Evolutionary conservation across 306 rosid genomes (phyloP).

Genomic region (Vicia sativa): DNA sequence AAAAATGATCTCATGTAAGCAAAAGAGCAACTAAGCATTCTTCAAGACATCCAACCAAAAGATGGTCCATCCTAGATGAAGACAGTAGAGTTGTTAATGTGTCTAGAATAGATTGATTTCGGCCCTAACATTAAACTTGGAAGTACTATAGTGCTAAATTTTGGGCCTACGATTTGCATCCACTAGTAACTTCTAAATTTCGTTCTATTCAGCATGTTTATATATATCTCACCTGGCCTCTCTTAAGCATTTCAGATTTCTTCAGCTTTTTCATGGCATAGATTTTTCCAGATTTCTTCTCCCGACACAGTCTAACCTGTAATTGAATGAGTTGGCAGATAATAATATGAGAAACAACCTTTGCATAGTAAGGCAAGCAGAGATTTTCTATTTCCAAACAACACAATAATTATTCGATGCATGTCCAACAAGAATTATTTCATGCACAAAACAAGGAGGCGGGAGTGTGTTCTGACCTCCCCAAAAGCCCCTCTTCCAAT

Average conservation of each 20-base stretch:
- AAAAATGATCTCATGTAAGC: conserved; percentile 28
- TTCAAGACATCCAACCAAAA: conserved; percentile 36
- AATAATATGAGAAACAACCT: conserved; percentile 29
- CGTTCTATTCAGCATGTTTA: conserved; percentile 27
- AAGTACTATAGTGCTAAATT: conserved; percentile 9
- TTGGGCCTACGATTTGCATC: conserved; percentile 23
- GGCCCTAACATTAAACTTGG: conserved; percentile 17
- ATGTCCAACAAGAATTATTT: conserved; percentile 33
- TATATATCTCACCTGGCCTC: conserved; percentile 87
- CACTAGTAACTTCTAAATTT: conserved; percentile 27
- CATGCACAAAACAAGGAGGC: conserved; percentile 21
- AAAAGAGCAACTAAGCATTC: conserved; percentile 22
- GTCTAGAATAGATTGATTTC: conserved; percentile 21
- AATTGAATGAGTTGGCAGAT: conserved; percentile 44
- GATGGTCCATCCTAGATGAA: conserved; percentile 30
- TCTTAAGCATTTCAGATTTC: conserved; percentile 96
- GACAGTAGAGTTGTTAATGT: conserved; percentile 21
- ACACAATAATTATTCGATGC: conserved; percentile 21
- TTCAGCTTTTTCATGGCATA: conserved; percentile 98
- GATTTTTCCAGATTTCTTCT: conserved; percentile 97
- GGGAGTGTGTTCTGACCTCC: conserved; percentile 70
- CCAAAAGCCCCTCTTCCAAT: conserved; percentile 99
- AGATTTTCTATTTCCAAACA: conserved; percentile 33
- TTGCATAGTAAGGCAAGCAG: conserved; percentile 23
- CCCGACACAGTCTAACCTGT: conserved; percentile 97